phyloP scores from a whole-genome alignment of 1,284 basidiomycete genomes.

The Leccinum holopus region DNA sequence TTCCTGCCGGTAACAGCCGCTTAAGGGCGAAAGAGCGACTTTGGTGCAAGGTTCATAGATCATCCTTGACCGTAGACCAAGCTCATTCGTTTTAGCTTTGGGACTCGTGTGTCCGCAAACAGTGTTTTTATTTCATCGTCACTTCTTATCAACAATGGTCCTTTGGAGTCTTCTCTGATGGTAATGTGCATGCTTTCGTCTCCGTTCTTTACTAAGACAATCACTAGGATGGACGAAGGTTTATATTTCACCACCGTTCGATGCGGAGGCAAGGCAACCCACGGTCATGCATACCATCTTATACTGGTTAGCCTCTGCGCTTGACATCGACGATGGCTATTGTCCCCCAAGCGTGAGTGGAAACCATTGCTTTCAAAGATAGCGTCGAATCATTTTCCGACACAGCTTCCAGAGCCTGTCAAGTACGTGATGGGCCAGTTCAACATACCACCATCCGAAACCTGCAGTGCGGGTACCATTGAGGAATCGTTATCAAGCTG shows the following conservation, averaged over 20 bases:
- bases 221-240: slow-evolving; percentile 39
- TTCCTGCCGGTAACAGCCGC: slow-evolving; percentile 27
- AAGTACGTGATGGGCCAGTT: slow-evolving; percentile 32
- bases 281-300: slow-evolving; percentile 35
- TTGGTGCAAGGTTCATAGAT: slow-evolving; percentile 44
- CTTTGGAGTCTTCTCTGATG: slow-evolving; percentile 51
- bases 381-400: background rate
- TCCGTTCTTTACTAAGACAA: slow-evolving; percentile 15
- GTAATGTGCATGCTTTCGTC: slow-evolving; percentile 26
- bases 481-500: slow-evolving; percentile 39
- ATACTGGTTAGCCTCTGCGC: slow-evolving; percentile 37
- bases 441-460: slow-evolving; percentile 22
- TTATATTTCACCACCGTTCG: slow-evolving; percentile 36
- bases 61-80: background rate
- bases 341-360: slow-evolving; percentile 27
- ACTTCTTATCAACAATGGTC: slow-evolving; percentile 51
- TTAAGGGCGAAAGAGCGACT: slow-evolving; percentile 40
- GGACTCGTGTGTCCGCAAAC: slow-evolving; percentile 42
- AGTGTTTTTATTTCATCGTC: slow-evolving; percentile 44
- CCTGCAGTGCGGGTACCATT: slow-evolving; percentile 14
- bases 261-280: slow-evolving; percentile 28
- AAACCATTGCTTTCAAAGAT: background rate
- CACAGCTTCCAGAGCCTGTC: slow-evolving; percentile 41
- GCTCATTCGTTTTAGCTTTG: slow-evolving; percentile 38
- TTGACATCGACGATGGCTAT: slow-evolving; percentile 34